Conservation (phyloP, 2,329 filamentous ascomycete genomes). For the Aureobasidium sp. region DNA sequence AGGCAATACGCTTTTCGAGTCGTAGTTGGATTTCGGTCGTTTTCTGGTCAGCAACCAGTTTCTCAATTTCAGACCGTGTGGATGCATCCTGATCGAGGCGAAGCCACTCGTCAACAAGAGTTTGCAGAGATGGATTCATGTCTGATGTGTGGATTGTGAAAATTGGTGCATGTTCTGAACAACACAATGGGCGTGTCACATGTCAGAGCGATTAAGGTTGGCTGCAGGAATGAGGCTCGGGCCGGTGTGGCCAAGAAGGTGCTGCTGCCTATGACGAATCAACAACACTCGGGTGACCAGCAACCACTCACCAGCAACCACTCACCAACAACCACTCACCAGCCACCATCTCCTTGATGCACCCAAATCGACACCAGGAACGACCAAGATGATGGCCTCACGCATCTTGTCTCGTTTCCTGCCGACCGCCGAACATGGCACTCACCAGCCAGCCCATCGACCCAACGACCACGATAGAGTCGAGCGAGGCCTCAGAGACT, state of each 20-base stretch:
- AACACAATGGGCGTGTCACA: background rate
- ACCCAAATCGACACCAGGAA: background rate
- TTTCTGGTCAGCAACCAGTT: slow-evolving; percentile 41
- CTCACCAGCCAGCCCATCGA: slow-evolving; percentile 37
- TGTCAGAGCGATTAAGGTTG: slow-evolving; percentile 2
- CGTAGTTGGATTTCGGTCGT: slow-evolving; percentile 45
- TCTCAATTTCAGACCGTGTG: slow-evolving; percentile 49
- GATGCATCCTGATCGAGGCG: slow-evolving; percentile 48
- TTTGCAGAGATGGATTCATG: slow-evolving; percentile 25
- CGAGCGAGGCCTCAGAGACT: slow-evolving; percentile 38
- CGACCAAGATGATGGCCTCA: slow-evolving; percentile 43
- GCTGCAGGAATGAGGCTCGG: slow-evolving; percentile 1
- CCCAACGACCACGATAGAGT: slow-evolving; percentile 22
- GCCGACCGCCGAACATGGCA: slow-evolving; percentile 33
- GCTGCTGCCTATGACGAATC: slow-evolving; percentile 2
- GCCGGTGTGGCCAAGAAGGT: background rate
- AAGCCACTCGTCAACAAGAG: slow-evolving; percentile 51
- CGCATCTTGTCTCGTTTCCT: slow-evolving; percentile 47
- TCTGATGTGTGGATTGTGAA: background rate
- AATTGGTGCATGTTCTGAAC: background rate
- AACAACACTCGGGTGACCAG: background rate
- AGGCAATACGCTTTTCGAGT: slow-evolving; percentile 51
- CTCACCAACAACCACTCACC: background rate
- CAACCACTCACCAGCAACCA: background rate
- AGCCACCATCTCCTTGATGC: background rate